Conservation (phyloP, 495 filamentous ascomycete genomes). For the Recurvomyces mirabilis region DNA sequence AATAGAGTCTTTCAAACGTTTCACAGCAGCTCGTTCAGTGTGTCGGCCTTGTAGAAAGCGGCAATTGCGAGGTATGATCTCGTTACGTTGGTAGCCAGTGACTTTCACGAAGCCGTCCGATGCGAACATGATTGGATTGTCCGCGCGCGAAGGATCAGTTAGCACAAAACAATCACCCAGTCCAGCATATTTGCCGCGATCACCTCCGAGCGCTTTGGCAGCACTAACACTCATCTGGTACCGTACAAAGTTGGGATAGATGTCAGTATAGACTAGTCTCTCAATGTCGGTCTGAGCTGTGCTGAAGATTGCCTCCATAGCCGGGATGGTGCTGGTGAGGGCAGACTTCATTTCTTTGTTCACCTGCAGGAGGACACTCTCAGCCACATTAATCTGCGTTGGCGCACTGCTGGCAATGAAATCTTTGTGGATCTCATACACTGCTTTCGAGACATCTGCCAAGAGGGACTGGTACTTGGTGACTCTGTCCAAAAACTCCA, state of each 20-base stretch:
- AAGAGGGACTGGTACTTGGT: slow-evolving; percentile 30
- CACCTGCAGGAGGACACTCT: slow-evolving; percentile 26
- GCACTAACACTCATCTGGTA: slow-evolving; percentile 36
- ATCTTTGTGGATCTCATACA: slow-evolving; percentile 36
- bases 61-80: slow-evolving; percentile 41
- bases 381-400: slow-evolving; percentile 33
- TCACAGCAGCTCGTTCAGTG: slow-evolving; percentile 34
- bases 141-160: slow-evolving; percentile 34
- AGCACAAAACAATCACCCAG: slow-evolving; percentile 38
- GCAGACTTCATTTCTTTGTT: slow-evolving; percentile 35
- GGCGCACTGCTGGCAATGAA: slow-evolving; percentile 36
- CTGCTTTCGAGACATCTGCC: slow-evolving; percentile 31
- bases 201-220: slow-evolving; percentile 29
- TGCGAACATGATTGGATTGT: slow-evolving; percentile 42
- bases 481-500: slow-evolving; percentile 42
- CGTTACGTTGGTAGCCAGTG: slow-evolving; percentile 37
- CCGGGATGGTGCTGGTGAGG: slow-evolving; percentile 31
- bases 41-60: slow-evolving; percentile 40
- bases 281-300: slow-evolving; percentile 37
- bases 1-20: slow-evolving; percentile 35
- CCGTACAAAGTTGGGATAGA: slow-evolving; percentile 43
- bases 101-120: slow-evolving; percentile 42
- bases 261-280: slow-evolving; percentile 31
- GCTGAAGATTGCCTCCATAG: slow-evolving; percentile 36
- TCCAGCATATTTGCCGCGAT: slow-evolving; percentile 30